These are phyloP conservation scores for Shiraia sp. DNA, from an alignment of 2,329 filamentous ascomycete genomes.

Conservation along the genomic window DNA sequence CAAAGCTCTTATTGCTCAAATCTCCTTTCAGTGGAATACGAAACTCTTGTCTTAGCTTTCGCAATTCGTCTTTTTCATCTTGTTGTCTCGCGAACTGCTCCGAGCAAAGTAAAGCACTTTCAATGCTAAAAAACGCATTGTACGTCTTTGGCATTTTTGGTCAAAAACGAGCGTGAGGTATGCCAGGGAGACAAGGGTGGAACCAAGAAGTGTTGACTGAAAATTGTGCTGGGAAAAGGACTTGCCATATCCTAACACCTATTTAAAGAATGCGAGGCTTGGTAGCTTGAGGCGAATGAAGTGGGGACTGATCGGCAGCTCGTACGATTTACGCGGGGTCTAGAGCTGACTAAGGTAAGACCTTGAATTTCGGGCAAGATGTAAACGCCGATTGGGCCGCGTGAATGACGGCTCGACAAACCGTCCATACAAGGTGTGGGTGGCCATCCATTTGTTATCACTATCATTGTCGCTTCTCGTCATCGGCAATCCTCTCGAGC, in stretches of 20 bases:
- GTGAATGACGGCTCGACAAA: slow-evolving; percentile 1
- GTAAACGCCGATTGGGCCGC: neutral
- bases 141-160: slow-evolving; percentile 21
- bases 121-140: slow-evolving; percentile 27
- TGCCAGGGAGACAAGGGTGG: slow-evolving; percentile 12
- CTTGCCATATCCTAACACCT: too few relatives aligned
- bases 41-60: slow-evolving; percentile 66
- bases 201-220: neutral
- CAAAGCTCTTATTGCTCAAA: slow-evolving; percentile 62
- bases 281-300: too few relatives aligned
- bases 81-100: slow-evolving; percentile 35
- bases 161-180: too few relatives aligned
- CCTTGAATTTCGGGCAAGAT: slow-evolving; percentile 9
- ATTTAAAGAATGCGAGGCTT: too few relatives aligned
- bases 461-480: too few relatives aligned
- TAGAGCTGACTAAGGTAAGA: slow-evolving; percentile 18
- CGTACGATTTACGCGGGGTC: slow-evolving; percentile 17
- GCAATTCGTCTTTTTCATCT: slow-evolving; percentile 46
- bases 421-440: too few relatives aligned
- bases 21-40: slow-evolving; percentile 75
- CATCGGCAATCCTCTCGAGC: neutral
- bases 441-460: too few relatives aligned
- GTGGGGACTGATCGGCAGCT: neutral
- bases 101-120: slow-evolving; percentile 27
- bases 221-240: neutral